Evolutionary conservation across 176 grass and related monocot genomes (phyloP).

Genomic region (Bonia amplexicaulis): DNA sequence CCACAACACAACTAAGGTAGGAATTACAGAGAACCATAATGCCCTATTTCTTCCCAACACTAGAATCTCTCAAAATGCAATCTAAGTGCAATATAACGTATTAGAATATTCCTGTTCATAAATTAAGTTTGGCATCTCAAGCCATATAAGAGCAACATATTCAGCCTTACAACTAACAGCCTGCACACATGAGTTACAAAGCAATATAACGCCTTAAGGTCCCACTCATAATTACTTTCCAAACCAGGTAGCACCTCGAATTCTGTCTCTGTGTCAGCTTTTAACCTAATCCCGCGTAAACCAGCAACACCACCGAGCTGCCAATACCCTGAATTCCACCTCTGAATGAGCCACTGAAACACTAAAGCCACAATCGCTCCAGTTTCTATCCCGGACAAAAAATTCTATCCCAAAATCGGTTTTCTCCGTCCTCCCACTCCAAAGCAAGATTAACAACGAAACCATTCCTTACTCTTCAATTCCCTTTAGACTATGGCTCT

Average conservation of each 20-base stretch:
- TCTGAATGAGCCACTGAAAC: not conserved
- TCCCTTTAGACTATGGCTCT: not conserved
- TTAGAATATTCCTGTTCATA: not conserved
- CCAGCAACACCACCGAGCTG: not conserved
- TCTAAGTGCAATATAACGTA: not conserved
- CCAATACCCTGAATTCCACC: not conserved
- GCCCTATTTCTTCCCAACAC: not conserved
- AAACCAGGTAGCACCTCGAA: not conserved
- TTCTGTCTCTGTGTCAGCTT: not conserved
- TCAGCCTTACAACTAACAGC: conserved; percentile 7
- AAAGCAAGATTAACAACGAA: conserved; percentile 5
- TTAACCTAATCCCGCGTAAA: conserved; percentile 17
- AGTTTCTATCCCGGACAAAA: not conserved
- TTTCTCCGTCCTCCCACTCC: not conserved
- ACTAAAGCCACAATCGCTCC: not conserved
- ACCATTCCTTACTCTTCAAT: not conserved
- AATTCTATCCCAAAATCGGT: not conserved
- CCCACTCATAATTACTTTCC: conserved; percentile 2
- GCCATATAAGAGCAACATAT: conserved; percentile 1
- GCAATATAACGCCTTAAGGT: not conserved
- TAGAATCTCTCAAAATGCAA: not conserved
- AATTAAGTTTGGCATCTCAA: conserved; percentile 3
- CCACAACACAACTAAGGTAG: not conserved
- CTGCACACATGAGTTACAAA: not conserved
- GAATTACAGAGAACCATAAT: conserved; percentile 19